Evolutionary conservation across 1,139 yeast genomes (phyloP), one percentile per base, ranked within the genome.

Genomic region (Sugiyamaella grinbergsii): DNA sequence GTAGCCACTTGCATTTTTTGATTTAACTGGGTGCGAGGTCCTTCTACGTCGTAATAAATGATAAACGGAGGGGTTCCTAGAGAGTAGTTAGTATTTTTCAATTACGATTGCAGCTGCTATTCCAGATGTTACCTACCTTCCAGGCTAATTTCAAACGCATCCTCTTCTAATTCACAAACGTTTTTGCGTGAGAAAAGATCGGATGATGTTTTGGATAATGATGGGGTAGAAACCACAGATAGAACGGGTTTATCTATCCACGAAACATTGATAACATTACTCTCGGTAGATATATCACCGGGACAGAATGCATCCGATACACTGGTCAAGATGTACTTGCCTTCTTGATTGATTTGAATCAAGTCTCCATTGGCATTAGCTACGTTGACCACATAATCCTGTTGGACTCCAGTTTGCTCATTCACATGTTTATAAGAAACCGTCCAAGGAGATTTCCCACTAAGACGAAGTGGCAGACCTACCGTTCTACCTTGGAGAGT

Each of bases 301-400:
- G 74, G 71, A 65, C 98, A 91, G 13, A 79, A 81, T 8, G 80
- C 81, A 64, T 85, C 94, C 15, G 65, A 70, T 47, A 85, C 83
- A 0, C 79, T 73, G n/a, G 71, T 60, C 38, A 91, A 68, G 26
- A 72, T 72, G 64, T 89, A 91, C 5, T 66, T 66, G 26, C 97
- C 97, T 42, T 80, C 82, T 47, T 79, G 73, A 1, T 63, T 62
- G 0, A 82, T 80, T 5, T 69, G 67, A 42, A 82, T 61, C 15
- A 49, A 47, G 22, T 63, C 70, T 2, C 69, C 67, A 52, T 68
- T 68, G 22, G 66, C 58, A 16, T 58, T 55, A 11, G 37, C 16
- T 22, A 61, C 51, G 23, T 42, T 32, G 13, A 56, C 50, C 1
- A 33, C 37, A 15, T 6, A 65, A 6, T 51, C 54, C 11, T 53